These are phyloP conservation scores for Blastobotrys ciferrii DNA, from an alignment of 1,139 yeast species.

Conservation along the genomic window DNA sequence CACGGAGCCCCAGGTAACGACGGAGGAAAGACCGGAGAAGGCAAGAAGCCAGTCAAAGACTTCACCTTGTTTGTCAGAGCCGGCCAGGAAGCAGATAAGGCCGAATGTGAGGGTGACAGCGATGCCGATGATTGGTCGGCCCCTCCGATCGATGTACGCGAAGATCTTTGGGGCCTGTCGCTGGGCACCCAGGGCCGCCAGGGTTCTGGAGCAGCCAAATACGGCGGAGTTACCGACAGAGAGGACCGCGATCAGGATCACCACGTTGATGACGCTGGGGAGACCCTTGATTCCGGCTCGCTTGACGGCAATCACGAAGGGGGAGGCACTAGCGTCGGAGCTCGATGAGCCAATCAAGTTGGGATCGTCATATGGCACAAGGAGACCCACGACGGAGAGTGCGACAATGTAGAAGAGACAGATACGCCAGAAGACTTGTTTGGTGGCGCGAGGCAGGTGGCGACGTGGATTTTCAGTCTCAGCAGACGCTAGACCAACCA, in stretches of 20 bases:
- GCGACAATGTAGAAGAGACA: conserved; percentile 62
- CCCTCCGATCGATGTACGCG: conserved; percentile 69
- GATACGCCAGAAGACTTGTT: conserved; percentile 74
- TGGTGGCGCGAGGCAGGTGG: conserved; percentile 69
- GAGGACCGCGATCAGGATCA: conserved; percentile 62
- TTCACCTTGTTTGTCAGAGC: conserved; percentile 59
- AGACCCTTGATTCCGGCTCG: conserved; percentile 56
- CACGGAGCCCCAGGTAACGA: conserved; percentile 78
- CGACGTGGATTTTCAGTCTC: conserved; percentile 56
- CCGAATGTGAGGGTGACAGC: conserved; percentile 57
- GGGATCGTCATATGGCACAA: conserved; percentile 63
- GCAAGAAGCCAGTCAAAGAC: conserved; percentile 81
- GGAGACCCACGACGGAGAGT: conserved; percentile 57
- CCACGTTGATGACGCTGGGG: conserved; percentile 70
- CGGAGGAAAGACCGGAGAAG: conserved; percentile 72
- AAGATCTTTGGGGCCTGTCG: conserved; percentile 71
- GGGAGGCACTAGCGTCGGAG: conserved; percentile 65
- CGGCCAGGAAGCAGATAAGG: conserved; percentile 67
- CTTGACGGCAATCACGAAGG: conserved; percentile 67
- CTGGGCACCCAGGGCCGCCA: conserved; percentile 75
- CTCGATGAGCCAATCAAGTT: conserved; percentile 46
- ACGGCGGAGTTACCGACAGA: conserved; percentile 76
- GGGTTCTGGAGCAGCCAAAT: conserved; percentile 75
- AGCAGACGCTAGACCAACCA: conserved; percentile 75
- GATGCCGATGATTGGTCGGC: conserved; percentile 73